phyloP scores from a whole-genome alignment of 208 protist genomes.

The Wallacemonas sp. region DNA sequence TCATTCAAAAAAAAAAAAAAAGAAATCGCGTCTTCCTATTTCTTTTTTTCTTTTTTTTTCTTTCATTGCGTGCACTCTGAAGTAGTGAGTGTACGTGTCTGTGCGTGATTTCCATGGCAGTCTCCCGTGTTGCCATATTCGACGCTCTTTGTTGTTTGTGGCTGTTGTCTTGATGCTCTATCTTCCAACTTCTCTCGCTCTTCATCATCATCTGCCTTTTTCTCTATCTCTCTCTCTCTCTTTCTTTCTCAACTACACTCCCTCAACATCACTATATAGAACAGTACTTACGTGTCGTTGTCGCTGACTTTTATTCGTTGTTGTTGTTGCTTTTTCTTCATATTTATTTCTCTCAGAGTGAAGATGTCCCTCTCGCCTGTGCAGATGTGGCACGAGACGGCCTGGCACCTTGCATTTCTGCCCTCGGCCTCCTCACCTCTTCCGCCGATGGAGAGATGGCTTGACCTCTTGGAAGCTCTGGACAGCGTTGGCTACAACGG shows the following conservation, averaged over 20 bases:
- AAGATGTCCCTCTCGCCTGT: neutral
- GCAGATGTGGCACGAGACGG: conserved; percentile 2
- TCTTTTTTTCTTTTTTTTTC: too few relatives aligned
- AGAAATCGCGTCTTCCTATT: too few relatives aligned
- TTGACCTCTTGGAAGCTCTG: neutral
- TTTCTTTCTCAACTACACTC: too few relatives aligned
- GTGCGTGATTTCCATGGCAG: too few relatives aligned
- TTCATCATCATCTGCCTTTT: neutral
- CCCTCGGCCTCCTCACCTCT: neutral
- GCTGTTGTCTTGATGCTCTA: too few relatives aligned
- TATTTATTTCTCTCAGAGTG: neutral
- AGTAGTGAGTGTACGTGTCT: too few relatives aligned
- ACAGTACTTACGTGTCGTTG: neutral
- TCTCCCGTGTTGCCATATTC: too few relatives aligned
- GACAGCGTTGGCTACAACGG: conserved; percentile 3
- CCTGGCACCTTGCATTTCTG: conserved; percentile 6
- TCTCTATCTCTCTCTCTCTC: neutral
- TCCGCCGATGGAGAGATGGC: neutral
- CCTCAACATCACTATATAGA: too few relatives aligned
- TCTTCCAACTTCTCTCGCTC: too few relatives aligned
- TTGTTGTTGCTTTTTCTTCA: neutral
- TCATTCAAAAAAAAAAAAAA: too few relatives aligned
- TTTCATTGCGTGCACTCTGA: too few relatives aligned
- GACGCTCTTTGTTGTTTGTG: too few relatives aligned
- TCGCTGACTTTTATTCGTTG: neutral